Base-by-base conservation (phyloP, 2,329 filamentous ascomycete genomes). In the Clonostachys solani region DNA sequence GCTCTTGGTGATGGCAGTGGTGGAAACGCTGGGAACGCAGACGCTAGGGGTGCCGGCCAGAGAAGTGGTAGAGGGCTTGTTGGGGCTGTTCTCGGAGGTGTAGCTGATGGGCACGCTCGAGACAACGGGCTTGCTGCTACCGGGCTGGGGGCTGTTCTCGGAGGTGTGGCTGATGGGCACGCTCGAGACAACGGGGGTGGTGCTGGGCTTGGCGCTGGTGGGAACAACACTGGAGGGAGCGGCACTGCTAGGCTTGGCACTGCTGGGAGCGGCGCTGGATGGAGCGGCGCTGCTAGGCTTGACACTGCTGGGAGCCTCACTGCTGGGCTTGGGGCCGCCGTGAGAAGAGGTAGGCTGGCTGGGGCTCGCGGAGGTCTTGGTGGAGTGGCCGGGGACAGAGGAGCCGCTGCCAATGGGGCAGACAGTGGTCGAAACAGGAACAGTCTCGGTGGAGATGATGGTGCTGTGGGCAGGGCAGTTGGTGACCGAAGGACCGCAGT, bases 401-500 rank as follows among this genome's bases (percentile, higher is more conserved):
- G 23, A 29, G 23, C 23, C 23, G 23, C 23, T 29, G 23, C 23
- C 54, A 42, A 64, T 63, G 38, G 66, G 61, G 68, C 68, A 67
- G 59, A 70, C 49, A 46, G 66, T 69, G 63, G 66, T 71, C 49
- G 66, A 66, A 56, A 66, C 54, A 46, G 63, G 58, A 47, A 67
- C 46, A 50, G 64, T 65, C 61, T 66, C 60, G 46, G 68, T 71
- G 41, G 54, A 52, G 47, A 65, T 49, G 49, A 64, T 56, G 49
- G 62, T 68, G 59, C 61, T 62, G 55, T 60, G 61, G 35, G 65
- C 64, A 50, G 77, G 78, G 77, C 84, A 87, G 80, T 86, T 60
- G 64, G 78, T 76, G 60, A 85, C 80, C 51, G 73, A 73, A 44
- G 80, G 69, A 49, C 67, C 72, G 72, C 81, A 85, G 47, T 73